Conservation (phyloP, 139 green algal genomes). For the Tetraselmis chui region DNA sequence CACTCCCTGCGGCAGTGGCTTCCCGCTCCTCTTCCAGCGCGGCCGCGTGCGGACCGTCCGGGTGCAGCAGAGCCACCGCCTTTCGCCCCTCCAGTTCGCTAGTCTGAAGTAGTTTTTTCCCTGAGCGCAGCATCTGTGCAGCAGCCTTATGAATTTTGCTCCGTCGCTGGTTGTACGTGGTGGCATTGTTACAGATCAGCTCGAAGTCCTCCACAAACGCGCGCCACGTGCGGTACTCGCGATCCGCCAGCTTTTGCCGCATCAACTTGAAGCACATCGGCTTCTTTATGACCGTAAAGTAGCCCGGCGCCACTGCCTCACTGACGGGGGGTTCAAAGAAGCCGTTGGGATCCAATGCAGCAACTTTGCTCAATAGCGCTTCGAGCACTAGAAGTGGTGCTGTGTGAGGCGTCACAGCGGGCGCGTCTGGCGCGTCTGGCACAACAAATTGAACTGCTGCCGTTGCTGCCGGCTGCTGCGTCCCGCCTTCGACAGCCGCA, state of each 20-base stretch:
- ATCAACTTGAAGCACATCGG: constrained; percentile 55
- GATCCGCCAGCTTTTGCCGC: not conserved
- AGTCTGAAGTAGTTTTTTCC: constrained; percentile 33
- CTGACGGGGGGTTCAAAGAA: constrained; percentile 50
- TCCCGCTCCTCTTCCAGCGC: constrained; percentile 8
- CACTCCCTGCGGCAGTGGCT: not conserved
- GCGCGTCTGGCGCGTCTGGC: not conserved
- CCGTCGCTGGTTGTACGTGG: constrained; percentile 54
- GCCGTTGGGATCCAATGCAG: constrained; percentile 26
- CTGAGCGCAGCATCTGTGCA: constrained; percentile 6
- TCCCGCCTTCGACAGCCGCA: too few species aligned
- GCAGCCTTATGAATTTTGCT: constrained; percentile 46
- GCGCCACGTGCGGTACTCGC: constrained; percentile 20
- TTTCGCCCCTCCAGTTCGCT: constrained; percentile 30
- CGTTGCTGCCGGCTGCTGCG: too few species aligned
- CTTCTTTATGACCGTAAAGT: constrained; percentile 38
- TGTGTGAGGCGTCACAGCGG: not conserved
- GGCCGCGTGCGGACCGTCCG: constrained; percentile 12
- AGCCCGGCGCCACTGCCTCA: constrained; percentile 38
- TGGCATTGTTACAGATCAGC: constrained; percentile 60
- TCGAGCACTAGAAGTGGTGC: constrained; percentile 15
- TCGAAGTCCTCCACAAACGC: constrained; percentile 55
- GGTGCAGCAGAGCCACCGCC: constrained; percentile 37
- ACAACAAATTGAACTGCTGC: not conserved
- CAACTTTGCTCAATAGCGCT: constrained; percentile 20